These are phyloP conservation scores for Oryza meyeriana DNA, from an alignment of 176 grass and related monocot genomes.

Conservation along the genomic window DNA sequence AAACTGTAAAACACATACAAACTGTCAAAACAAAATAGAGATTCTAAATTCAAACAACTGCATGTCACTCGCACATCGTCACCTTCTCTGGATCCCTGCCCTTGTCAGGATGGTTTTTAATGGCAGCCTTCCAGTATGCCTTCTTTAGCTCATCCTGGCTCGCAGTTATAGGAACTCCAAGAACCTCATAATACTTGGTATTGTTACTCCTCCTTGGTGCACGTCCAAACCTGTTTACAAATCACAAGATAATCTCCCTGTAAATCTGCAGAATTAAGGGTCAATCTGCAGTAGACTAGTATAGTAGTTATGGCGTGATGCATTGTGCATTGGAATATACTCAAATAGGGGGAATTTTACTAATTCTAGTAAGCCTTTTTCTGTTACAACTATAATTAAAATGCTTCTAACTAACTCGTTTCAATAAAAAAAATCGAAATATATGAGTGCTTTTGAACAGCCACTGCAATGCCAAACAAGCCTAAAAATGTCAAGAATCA, in stretches of 20 bases:
- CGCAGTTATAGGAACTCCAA: slow-evolving; percentile 57
- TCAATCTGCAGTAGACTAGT: too few relatives aligned
- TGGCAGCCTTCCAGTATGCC: slow-evolving; percentile 60
- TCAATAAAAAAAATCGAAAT: neutral
- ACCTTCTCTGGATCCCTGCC: slow-evolving; percentile 75
- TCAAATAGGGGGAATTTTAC: too few relatives aligned
- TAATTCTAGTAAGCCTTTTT: neutral
- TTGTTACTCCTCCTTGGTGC: slow-evolving; percentile 55
- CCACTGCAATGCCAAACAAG: neutral
- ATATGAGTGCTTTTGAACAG: neutral
- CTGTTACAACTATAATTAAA: neutral
- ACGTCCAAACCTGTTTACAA: slow-evolving; percentile 62
- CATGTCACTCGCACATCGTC: neutral
- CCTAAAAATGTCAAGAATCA: neutral
- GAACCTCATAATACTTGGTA: slow-evolving; percentile 73
- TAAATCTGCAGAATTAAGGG: neutral
- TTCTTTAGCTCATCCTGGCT: slow-evolving; percentile 74
- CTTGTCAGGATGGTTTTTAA: slow-evolving; percentile 82
- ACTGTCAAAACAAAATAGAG: slow-evolving; percentile 19
- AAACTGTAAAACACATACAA: slow-evolving; percentile 40
- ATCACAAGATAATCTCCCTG: slow-evolving; percentile 15
- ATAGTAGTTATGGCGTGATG: neutral
- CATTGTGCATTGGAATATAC: neutral
- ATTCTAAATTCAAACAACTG: neutral
- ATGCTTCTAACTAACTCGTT: neutral